These are phyloP conservation scores for Vaccinium myrtillus DNA, from an alignment of 148 eudicot genomes.

Conservation along the genomic window DNA sequence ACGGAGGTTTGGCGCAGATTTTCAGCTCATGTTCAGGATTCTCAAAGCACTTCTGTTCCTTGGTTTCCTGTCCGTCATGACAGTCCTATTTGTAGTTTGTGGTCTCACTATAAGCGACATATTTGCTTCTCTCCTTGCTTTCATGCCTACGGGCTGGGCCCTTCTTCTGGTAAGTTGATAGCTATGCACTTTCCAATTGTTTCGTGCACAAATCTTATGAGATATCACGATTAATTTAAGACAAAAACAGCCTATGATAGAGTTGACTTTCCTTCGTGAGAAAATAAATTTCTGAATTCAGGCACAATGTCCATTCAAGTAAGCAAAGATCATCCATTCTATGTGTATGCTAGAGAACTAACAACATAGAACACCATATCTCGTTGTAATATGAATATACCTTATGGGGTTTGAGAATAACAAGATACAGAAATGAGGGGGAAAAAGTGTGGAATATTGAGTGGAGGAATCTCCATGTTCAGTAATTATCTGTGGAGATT, in stretches of 20 bases:
- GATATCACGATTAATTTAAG: neutral
- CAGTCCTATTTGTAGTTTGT: conserved; percentile 77
- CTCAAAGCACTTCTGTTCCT: conserved; percentile 92
- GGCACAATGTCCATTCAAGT: neutral
- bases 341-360: neutral
- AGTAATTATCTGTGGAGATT: neutral
- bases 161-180: conserved; percentile 68
- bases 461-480: neutral
- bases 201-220: neutral
- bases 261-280: neutral
- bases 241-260: neutral
- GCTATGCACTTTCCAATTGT: neutral
- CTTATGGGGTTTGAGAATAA: neutral
- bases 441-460: neutral
- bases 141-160: conserved; percentile 97
- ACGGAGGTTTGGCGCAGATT: conserved; percentile 89
- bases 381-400: neutral
- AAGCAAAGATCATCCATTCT: neutral
- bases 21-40: conserved; percentile 98
- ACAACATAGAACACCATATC: neutral
- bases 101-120: conserved; percentile 65
- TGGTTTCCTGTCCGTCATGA: conserved; percentile 86
- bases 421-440: neutral
- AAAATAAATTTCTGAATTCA: neutral
- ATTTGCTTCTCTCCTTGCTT: conserved; percentile 83